Evolutionary conservation across 1,284 basidiomycete species (phyloP), one percentile per base, ranked within the genome.

Genomic region (Sanguinoderma infundibulare): DNA sequence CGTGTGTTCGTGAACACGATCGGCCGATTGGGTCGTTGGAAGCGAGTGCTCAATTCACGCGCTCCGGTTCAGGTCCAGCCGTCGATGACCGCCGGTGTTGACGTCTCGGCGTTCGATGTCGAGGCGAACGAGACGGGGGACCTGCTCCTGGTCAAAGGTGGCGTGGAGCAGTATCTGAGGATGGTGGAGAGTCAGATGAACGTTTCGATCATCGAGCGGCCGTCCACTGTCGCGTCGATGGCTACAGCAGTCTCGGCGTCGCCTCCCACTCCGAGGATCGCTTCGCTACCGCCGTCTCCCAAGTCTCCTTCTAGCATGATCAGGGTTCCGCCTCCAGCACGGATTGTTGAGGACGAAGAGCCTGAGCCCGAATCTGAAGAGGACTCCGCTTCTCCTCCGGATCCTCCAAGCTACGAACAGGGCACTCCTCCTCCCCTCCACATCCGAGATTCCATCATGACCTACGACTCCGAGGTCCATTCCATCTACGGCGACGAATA

Each of bases 1-100:
- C 82, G 90, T 4, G 92, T 84, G 12, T 85, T 95, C 53, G 90
- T 92, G 46, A 92, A 89, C 74, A 93, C 92, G 1, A 89, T 94
- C 53, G 90, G 92, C 2, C 83, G 89, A 3, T 76, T 95, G 15
- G 92, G 93, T 8, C 79, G 90, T n/a, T 93, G 92, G 89, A 91
- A 84, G 67, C 84, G 91, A 2, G 91, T 91, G 14, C 72, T 94
- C 49, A 89, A 90, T 63, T 82, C 87, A 17, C 78, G 87, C 4
- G 70, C 72, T 20, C 72, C 76, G 22, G 49, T 50, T 17, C 42
- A 46, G 12, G 66, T 76, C 34, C 71, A 75, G 42, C 74, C 76
- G 32, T 78, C 80, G 12, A 70, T 84, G 12, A 79, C 75, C 1
- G 75, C 78, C 10, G 83, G 80, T 60, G 79, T 82, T 8, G 85